Conservation (phyloP, 2,329 filamentous ascomycete genomes). For the Knufia fluminis region DNA sequence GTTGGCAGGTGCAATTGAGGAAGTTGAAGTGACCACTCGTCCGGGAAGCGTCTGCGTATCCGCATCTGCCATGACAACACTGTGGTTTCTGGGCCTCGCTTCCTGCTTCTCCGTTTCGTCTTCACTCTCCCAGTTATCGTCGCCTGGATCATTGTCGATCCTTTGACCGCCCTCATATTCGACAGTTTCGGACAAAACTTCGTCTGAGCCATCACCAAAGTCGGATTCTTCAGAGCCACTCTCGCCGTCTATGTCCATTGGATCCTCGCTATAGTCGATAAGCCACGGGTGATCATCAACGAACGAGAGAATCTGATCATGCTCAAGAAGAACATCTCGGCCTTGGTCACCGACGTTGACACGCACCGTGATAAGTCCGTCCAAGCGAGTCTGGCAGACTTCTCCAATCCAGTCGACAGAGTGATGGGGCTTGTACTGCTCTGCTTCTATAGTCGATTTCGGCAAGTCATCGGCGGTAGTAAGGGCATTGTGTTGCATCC, state of each 20-base stretch:
- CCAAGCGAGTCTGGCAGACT: conserved; percentile 44
- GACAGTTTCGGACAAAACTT: conserved; percentile 26
- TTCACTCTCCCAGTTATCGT: conserved; percentile 29
- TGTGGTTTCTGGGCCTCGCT: not conserved
- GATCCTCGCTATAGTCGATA: conserved; percentile 28
- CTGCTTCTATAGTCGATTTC: not conserved
- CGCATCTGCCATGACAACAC: conserved; percentile 6
- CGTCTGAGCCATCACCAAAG: conserved; percentile 13
- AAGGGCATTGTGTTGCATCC: conserved; percentile 8
- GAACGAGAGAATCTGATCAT: conserved; percentile 42
- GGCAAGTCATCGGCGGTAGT: not conserved
- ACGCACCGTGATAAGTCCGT: conserved; percentile 47
- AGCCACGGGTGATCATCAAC: conserved; percentile 26
- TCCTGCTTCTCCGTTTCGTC: conserved; percentile 8
- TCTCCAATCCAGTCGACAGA: conserved; percentile 46
- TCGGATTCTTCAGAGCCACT: conserved; percentile 26
- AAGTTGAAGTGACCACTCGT: not conserved
- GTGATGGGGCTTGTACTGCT: not conserved
- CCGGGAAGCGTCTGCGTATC: not conserved
- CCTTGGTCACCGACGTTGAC: conserved; percentile 42
- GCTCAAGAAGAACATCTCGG: conserved; percentile 40
- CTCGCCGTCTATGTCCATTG: conserved; percentile 24
- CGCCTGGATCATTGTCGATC: conserved; percentile 35
- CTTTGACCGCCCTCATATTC: conserved; percentile 37
- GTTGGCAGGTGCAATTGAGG: not conserved